Evolutionary conservation across 1,284 basidiomycete species (phyloP), one percentile per base, ranked within the genome.

Genomic region (Amylostereum areolatum): DNA sequence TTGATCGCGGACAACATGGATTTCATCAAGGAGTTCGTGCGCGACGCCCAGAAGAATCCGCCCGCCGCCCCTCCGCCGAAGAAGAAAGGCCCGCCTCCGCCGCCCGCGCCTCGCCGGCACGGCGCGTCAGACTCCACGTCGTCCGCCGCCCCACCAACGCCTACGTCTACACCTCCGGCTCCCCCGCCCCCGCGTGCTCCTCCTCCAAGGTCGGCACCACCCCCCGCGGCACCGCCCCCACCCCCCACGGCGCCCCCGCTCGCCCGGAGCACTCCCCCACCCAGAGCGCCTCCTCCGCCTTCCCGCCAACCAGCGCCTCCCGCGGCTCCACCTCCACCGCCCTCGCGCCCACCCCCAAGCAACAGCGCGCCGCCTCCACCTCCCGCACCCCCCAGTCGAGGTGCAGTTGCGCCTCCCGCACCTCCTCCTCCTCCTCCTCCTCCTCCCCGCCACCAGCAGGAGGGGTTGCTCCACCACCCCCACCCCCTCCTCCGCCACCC

Each of bases 1-100:
- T 68, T 86, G 37, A 82, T 92, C 37, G 71, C 74, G 57, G 74
- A 87, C 54, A 89, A 97, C 64, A 85, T 89, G 73, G 85, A 90
- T 53, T 97, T 93, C 64, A 96, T 98, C 70, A 87, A 88, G 58
- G 78, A 87, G 57, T 97, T 85, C 62, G 81, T 94, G 24, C 75
- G 82, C 30, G 70, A 86, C 60, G 80, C 65, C 62, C 78, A 76
- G 60, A 64, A 67, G 44, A 57, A 57, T 28, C 70, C 72, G 39
- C 45, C 61, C 10, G 44, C 57, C 3, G 30, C 53, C 8, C 54
- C 54, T 33, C 48, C 51, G 4, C 53, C 46, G 31, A 52, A 58
- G 31, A 77, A 76, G 50, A 87, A 83, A 53, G 69, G 72, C 42
- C 65, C 69, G 6, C 72, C 73, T 43, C 81, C 83, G 1, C 83